Evolutionary conservation across 2,329 filamentous ascomycete genomes (phyloP).

Genomic region (Ophiosphaerella korrae): DNA sequence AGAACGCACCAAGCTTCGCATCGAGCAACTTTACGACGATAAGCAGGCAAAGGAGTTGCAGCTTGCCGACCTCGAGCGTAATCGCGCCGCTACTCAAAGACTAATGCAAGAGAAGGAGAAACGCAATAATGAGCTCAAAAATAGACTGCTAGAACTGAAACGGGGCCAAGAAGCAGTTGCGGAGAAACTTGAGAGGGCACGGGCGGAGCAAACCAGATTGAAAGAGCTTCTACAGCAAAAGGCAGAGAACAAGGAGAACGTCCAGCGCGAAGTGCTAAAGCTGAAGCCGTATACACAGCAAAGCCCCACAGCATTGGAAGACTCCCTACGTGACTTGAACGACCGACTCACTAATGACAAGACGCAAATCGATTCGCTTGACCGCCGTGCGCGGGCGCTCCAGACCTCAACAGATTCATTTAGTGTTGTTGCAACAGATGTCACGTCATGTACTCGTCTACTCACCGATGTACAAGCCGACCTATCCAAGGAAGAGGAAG

Average conservation of each 20-base stretch:
- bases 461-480: constrained; percentile 87
- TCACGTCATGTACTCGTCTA: constrained; percentile 84
- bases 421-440: constrained; percentile 79
- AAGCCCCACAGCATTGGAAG: constrained; percentile 81
- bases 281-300: constrained; percentile 90
- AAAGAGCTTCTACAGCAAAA: constrained; percentile 74
- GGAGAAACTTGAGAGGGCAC: constrained; percentile 80
- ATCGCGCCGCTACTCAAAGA: constrained; percentile 78
- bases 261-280: constrained; percentile 86
- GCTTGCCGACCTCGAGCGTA: constrained; percentile 79
- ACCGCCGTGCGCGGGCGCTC: constrained; percentile 83
- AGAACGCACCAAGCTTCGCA: constrained; percentile 82
- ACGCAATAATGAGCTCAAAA: constrained; percentile 86
- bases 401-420: constrained; percentile 94
- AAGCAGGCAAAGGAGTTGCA: constrained; percentile 86
- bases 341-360: constrained; percentile 80
- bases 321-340: constrained; percentile 79
- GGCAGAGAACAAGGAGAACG: constrained; percentile 69
- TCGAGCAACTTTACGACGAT: constrained; percentile 81
- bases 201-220: constrained; percentile 77
- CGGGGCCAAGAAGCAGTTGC: constrained; percentile 83
- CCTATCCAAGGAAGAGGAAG: constrained; percentile 87
- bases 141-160: constrained; percentile 77
- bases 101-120: constrained; percentile 83
- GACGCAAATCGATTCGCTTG: constrained; percentile 82